phyloP scores from a whole-genome alignment of 768 basidiomycete species.

The Rhodocollybia butyracea region DNA sequence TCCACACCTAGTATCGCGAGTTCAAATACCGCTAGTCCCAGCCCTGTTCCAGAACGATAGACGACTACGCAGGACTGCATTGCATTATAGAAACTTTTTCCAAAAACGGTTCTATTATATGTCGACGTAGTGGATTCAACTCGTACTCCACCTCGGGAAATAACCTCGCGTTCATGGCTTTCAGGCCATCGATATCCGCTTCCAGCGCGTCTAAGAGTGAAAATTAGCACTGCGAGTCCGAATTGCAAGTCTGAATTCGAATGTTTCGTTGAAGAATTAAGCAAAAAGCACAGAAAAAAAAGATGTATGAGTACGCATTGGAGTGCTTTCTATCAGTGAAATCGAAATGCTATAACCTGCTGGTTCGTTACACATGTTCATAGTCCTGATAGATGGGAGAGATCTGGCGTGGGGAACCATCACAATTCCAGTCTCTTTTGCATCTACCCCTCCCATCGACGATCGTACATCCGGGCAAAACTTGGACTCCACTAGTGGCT shows the following conservation, averaged over 20 bases:
- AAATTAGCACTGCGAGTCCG: constrained; percentile 86
- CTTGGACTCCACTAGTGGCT: too few species aligned
- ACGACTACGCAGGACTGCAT: too few species aligned
- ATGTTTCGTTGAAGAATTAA: too few species aligned
- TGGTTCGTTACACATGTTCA: constrained; percentile 83
- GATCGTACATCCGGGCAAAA: too few species aligned
- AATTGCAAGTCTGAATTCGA: too few species aligned
- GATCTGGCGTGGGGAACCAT: constrained; percentile 89
- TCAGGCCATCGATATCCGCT: constrained; percentile 63
- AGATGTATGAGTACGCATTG: too few species aligned
- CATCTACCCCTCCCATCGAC: too few species aligned
- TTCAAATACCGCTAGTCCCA: neutral
- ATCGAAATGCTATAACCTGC: constrained; percentile 64
- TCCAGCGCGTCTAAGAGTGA: constrained; percentile 93
- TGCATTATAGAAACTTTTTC: too few species aligned
- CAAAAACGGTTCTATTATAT: too few species aligned
- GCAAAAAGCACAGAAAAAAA: too few species aligned
- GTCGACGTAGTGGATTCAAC: too few species aligned
- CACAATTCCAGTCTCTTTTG: too few species aligned
- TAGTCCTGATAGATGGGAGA: constrained; percentile 87
- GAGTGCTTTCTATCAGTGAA: neutral
- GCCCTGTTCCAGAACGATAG: neutral
- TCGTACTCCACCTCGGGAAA: constrained; percentile 97
- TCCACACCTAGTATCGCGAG: neutral
- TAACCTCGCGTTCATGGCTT: constrained; percentile 45